These are phyloP conservation scores for Carex kokanica DNA, from an alignment of 176 grass and related monocot species.

Conservation along the genomic window DNA sequence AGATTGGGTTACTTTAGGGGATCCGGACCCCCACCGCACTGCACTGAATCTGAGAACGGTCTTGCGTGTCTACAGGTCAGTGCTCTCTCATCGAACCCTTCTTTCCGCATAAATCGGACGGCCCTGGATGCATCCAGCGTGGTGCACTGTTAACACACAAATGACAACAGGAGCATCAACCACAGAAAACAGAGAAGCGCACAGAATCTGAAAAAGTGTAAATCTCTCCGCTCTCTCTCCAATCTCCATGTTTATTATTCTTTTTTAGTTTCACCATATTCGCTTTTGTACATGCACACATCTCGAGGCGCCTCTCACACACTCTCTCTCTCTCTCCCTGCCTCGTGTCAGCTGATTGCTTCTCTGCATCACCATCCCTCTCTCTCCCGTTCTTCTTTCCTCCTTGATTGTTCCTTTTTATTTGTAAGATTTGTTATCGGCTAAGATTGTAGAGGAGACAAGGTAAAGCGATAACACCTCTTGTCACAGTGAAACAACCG, in stretches of 20 bases:
- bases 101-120: background rate
- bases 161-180: background rate
- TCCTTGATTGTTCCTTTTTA: background rate
- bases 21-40: no score
- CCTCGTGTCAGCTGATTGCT: background rate
- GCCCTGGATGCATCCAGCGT: background rate
- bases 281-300: conserved; percentile 20
- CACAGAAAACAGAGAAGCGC: background rate
- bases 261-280: conserved; percentile 16
- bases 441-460: background rate
- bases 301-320: background rate
- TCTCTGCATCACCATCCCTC: background rate
- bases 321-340: background rate
- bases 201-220: background rate
- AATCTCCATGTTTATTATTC: background rate
- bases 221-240: background rate
- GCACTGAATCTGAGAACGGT: background rate
- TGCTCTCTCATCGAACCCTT: background rate
- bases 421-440: background rate
- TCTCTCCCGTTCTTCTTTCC: background rate
- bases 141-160: background rate
- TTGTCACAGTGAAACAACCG: background rate
- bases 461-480: background rate
- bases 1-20: no score
- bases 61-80: background rate